These are phyloP conservation scores for Sclerotinia borealis DNA, from an alignment of 2,329 filamentous ascomycete genomes.

Conservation along the genomic window DNA sequence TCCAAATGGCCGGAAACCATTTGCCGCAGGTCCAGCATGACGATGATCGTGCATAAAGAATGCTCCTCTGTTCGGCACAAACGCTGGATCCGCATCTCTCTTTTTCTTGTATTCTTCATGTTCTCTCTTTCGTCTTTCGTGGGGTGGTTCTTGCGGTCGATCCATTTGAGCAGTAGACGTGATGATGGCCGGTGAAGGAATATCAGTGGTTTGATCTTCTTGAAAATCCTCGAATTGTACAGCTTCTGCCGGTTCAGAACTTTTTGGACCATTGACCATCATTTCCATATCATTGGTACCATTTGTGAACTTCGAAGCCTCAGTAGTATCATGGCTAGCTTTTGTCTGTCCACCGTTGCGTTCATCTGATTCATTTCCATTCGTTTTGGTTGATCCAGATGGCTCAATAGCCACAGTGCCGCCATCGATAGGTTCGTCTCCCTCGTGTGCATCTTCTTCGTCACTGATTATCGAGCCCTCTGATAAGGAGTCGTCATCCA, in stretches of 20 bases:
- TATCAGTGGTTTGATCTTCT: constrained; percentile 25
- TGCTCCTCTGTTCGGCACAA: constrained; percentile 87
- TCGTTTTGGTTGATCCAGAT: constrained; percentile 25
- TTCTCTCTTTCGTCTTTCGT: constrained; percentile 71
- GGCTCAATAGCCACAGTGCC: constrained; percentile 49
- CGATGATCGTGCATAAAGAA: constrained; percentile 98
- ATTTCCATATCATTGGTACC: constrained; percentile 45
- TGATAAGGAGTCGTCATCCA: constrained; percentile 60
- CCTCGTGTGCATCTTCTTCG: constrained; percentile 52
- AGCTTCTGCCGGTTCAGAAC: constrained; percentile 26
- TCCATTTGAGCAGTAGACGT: constrained; percentile 36
- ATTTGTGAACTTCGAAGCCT: constrained; percentile 38
- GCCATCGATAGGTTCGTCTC: constrained; percentile 60
- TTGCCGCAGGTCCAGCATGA: constrained; percentile 67
- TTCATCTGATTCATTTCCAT: constrained; percentile 34
- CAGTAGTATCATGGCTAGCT: constrained; percentile 27
- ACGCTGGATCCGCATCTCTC: constrained; percentile 81
- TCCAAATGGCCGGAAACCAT: constrained; percentile 68
- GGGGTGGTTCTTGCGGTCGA: constrained; percentile 49
- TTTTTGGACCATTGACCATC: constrained; percentile 47
- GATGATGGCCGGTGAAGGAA: constrained; percentile 29
- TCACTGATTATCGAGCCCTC: constrained; percentile 59
- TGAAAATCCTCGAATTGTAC: constrained; percentile 32
- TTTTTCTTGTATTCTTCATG: constrained; percentile 88
- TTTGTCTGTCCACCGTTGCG: constrained; percentile 27